phyloP scores from a whole-genome alignment of 306 rosid species.

The Betula pendula region DNA sequence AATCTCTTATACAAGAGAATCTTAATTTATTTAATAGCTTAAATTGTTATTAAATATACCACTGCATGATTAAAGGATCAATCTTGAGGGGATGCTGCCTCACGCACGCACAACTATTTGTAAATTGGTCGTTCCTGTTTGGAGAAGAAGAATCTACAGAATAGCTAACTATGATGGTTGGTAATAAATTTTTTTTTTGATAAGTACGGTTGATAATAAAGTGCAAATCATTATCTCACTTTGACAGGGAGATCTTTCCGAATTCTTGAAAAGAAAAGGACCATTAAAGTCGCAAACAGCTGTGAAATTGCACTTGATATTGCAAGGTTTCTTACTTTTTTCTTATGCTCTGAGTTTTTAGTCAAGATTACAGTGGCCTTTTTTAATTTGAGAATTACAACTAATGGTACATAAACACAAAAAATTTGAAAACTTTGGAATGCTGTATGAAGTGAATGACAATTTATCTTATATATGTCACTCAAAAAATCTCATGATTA shows the following conservation, averaged over 20 bases:
- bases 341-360: neutral
- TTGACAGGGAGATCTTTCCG: slow-evolving; percentile 77
- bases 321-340: slow-evolving; percentile 64
- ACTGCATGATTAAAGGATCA: neutral
- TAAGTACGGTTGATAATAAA: neutral
- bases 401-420: neutral
- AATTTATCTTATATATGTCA: neutral
- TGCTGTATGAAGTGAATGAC: neutral
- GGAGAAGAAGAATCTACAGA: no score
- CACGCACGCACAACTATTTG: no score
- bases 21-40: neutral
- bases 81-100: neutral
- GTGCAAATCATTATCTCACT: neutral
- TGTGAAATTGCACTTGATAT: slow-evolving; percentile 82
- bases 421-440: neutral
- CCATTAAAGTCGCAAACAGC: slow-evolving; percentile 67
- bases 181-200: no score
- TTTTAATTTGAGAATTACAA: neutral
- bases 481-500: neutral
- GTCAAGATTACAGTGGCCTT: neutral
- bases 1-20: neutral
- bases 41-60: neutral
- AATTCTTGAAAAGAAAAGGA: slow-evolving; percentile 66
- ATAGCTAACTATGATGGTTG: no score
- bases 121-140: no score